Evolutionary conservation across 2,329 filamentous ascomycete species (phyloP), one percentile per base, ranked within the genome.

Genomic region (Colletotrichum filicis): DNA sequence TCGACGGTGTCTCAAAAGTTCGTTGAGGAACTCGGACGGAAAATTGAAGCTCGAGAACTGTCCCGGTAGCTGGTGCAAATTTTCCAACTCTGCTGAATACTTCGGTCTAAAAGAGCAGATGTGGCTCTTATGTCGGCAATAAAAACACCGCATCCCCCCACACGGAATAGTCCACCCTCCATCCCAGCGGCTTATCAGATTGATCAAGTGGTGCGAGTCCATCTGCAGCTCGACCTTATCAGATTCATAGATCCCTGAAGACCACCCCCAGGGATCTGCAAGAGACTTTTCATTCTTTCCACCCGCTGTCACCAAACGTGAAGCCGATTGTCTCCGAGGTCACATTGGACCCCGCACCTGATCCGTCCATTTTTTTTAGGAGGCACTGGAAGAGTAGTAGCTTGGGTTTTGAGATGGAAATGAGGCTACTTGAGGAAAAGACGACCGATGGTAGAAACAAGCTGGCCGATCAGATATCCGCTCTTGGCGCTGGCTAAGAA

Each of bases 161-260:
- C 56, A 46, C 61, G 42, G 24, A 22, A 56, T 30, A 6, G 67
- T 58, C 52, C 42, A 22, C 16, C 26, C 30, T 5, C 14, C 5
- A 64, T 24, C 30, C 65, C 53, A 7, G 59, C 35, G 46, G 70
- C 70, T 73, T 73, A 73, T 73, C 70, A 70, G 66, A 73, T 65
- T 46, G 42, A 46, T 46, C 42, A 3, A 52, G 65, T 22, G 55
- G 46, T 69, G 35, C 42, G 22, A 49, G 30, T 46, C 37, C 32
- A 52, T 60, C 59, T 59, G 55, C 52, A 70, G n/a, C 8, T 55
- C 19, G 60, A 37, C 59, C 60, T 70, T 73, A 70, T 73, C 70
- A 70, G 66, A 73, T 73, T 46, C 66, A 64, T 72, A 19, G 22
- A 72, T 65, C 66, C 66, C 46, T 69, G 70, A 28, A 8, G 19